Base-by-base conservation (phyloP, 805 yeast genomes). In the Saccharomycopsis oosterbeekiorum region DNA sequence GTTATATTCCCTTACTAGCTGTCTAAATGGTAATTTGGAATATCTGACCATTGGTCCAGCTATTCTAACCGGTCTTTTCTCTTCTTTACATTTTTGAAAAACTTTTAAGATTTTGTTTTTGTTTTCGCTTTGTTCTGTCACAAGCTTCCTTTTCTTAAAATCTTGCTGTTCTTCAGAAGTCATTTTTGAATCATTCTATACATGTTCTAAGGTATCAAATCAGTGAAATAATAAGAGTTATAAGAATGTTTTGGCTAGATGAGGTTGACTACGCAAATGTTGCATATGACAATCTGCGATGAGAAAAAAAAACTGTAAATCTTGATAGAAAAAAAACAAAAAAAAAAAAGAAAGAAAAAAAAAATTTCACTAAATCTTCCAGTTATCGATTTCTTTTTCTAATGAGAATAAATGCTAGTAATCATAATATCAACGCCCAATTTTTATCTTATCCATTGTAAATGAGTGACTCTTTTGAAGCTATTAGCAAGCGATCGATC, bases 31-130 rank as follows among this genome's bases (percentile, higher is more conserved):
- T 53, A 94, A 79, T 71, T 94, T 93, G 0, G 97, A 89, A 76
- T 94, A 94, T 58, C 99, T 77, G 0, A 94, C 99, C 99, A 94
- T 94, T 4, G 99, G 99, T 0, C 98, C 99, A 0, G 89, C 85
- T 11, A 88, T 78, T 53, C 78, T 80, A 0, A 81, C 89, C 0
- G 86, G 85, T 62, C 86, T 72, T 3, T 76, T 75, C 63, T 79
- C 81, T 26, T 67, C 59, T 65, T 73, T 70, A 69, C 86, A 75
- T 61, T 78, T 72, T 59, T 75, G 73, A 11, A 84, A 76, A 15
- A 84, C 80, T 51, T 75, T 70, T 19, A 84, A 67, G 14, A 88
- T 88, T 66, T 81, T 80, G 70, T 81, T 58, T 10, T 24, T 17
- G 9, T 24, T 15, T 9, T 21, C 6, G 10, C 15, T 26, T 47